Conservation (phyloP, 441 rosid genomes). For the Croton setiger region DNA sequence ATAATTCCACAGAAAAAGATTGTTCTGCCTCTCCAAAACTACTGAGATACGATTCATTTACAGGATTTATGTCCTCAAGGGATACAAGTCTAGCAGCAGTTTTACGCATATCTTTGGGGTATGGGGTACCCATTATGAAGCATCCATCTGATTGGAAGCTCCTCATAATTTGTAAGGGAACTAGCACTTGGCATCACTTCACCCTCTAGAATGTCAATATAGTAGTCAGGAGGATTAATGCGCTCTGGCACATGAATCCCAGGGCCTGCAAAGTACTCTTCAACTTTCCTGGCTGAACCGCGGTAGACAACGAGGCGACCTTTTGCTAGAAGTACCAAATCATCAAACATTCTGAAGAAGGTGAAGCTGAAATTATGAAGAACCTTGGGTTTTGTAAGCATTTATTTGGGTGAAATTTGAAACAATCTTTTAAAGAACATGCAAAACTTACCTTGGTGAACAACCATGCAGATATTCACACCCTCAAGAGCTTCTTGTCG, state of each 20-base stretch:
- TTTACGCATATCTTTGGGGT: conserved; percentile 66
- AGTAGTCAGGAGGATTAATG: conserved; percentile 90
- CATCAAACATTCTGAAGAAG: conserved; percentile 83
- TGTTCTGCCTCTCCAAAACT: conserved; percentile 34
- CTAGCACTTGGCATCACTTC: conserved; percentile 41
- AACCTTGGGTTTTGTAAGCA: not conserved
- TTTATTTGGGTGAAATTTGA: not conserved
- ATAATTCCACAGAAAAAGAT: conserved; percentile 76
- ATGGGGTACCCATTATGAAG: conserved; percentile 68
- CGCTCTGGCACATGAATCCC: conserved; percentile 83
- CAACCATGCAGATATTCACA: conserved; percentile 87
- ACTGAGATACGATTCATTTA: conserved; percentile 23
- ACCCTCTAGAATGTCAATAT: conserved; percentile 89
- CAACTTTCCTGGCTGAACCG: conserved; percentile 72
- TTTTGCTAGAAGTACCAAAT: conserved; percentile 84
- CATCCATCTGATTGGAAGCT: conserved; percentile 94
- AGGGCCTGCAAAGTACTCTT: conserved; percentile 70
- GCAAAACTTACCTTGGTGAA: conserved; percentile 70
- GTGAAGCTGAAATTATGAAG: conserved; percentile 52
- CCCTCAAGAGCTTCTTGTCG: conserved; percentile 90
- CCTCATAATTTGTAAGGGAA: conserved; percentile 43
- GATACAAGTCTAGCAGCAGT: conserved; percentile 31
- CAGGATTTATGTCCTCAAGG: conserved; percentile 20
- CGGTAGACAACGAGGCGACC: conserved; percentile 84
- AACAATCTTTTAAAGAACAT: conserved; percentile 5